Conservation (phyloP, 2,329 filamentous ascomycete species). For the Colletotrichum gigasporum region DNA sequence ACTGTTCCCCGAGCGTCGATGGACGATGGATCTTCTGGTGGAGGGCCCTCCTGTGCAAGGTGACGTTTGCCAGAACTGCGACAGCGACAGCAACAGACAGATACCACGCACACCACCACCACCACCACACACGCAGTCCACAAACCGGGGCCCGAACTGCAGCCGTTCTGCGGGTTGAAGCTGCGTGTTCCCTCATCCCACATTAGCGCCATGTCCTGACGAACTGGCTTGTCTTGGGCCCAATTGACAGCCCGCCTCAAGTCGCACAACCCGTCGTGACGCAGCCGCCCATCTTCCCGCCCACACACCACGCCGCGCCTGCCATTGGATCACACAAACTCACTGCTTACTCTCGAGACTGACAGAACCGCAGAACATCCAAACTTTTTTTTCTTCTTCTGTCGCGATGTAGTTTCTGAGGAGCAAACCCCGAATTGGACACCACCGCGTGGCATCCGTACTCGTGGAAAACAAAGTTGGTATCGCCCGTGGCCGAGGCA, state of each 20-base stretch:
- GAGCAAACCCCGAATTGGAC: too few species aligned
- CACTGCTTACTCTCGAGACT: background rate
- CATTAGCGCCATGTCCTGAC: conserved; percentile 29
- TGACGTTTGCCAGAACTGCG: conserved; percentile 15
- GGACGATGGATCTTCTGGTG: background rate
- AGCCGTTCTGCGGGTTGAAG: conserved; percentile 19
- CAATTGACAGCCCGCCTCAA: conserved; percentile 18
- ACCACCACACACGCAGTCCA: background rate
- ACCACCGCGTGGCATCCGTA: conserved; percentile 4
- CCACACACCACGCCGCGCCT: background rate
- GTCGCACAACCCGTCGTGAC: conserved; percentile 13
- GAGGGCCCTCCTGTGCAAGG: conserved; percentile 9
- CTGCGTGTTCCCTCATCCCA: conserved; percentile 25
- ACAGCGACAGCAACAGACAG: too few species aligned
- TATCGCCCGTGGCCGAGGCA: background rate
- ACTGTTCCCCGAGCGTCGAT: too few species aligned
- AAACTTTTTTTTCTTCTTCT: background rate
- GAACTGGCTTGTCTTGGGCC: conserved; percentile 20
- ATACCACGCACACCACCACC: too few species aligned
- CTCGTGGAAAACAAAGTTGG: conserved; percentile 8
- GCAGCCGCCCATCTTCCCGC: conserved; percentile 15
- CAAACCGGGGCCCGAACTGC: conserved; percentile 10
- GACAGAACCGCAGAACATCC: background rate
- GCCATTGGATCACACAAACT: background rate
- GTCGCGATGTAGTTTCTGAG: too few species aligned